Percentiles rank a stretch among this genome's conserved stretches.
These are phyloP conservation scores for Castanospermum australe DNA, from an alignment of 306 rosid genomes.

Conservation along the genomic window DNA sequence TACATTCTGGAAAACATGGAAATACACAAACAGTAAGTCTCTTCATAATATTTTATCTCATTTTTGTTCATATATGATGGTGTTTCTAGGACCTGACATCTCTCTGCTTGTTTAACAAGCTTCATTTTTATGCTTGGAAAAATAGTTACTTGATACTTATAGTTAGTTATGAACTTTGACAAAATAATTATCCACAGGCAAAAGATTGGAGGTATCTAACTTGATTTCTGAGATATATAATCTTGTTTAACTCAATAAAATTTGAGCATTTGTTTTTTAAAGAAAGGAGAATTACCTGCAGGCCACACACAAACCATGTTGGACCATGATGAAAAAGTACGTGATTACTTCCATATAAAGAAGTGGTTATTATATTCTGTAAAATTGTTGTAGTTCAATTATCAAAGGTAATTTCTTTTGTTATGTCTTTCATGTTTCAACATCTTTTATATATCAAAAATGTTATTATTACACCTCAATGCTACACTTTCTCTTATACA, in stretches of 20 bases:
- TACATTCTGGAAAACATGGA: slow-evolving; percentile 47
- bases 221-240: background rate
- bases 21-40: slow-evolving; percentile 57
- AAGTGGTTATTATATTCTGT: background rate
- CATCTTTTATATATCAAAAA: too few species aligned
- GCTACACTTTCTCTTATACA: too few species aligned
- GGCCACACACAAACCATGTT: background rate
- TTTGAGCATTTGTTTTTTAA: background rate
- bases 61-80: background rate
- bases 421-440: background rate
- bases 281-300: background rate
- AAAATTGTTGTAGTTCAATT: background rate
- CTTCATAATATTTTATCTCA: background rate
- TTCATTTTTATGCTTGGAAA: background rate
- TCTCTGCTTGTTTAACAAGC: background rate
- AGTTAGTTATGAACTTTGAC: background rate
- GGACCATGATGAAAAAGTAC: background rate
- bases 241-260: background rate
- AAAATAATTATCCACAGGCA: background rate
- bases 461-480: too few species aligned
- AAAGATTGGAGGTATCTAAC: background rate
- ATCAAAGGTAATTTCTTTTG: background rate
- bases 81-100: background rate
- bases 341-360: background rate
- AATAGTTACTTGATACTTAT: background rate